Conservation (phyloP, 768 basidiomycete genomes). For the Suillus discolor region DNA sequence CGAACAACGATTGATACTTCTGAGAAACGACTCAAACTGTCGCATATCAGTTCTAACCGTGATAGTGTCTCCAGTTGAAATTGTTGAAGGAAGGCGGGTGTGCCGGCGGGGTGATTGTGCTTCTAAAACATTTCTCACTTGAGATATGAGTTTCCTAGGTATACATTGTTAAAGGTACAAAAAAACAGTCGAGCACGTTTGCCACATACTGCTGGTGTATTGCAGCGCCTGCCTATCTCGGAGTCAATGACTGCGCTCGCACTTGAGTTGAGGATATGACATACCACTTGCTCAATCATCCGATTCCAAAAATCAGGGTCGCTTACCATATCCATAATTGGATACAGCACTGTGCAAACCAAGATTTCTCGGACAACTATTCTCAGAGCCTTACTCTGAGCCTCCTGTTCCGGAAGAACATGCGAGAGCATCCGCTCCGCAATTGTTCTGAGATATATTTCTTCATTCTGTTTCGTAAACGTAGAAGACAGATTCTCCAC, state of each 20-base stretch:
- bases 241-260: not conserved
- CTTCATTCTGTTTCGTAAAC: slow-evolving; percentile 88
- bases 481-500: slow-evolving; percentile 87
- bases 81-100: slow-evolving; percentile 41
- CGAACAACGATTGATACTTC: slow-evolving; percentile 79
- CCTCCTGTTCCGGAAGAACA: slow-evolving; percentile 77
- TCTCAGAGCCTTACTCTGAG: slow-evolving; percentile 65
- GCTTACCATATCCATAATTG: slow-evolving; percentile 88
- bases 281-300: slow-evolving; percentile 87
- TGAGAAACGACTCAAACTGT: slow-evolving; percentile 90
- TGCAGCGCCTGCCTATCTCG: slow-evolving; percentile 58
- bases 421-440: slow-evolving; percentile 72
- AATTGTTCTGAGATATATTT: slow-evolving; percentile 75
- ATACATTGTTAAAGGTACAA: slow-evolving; percentile 9
- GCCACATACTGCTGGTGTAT: slow-evolving; percentile 63
- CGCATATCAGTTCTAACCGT: slow-evolving; percentile 79
- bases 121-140: slow-evolving; percentile 83
- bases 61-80: slow-evolving; percentile 64
- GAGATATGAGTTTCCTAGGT: slow-evolving; percentile 77
- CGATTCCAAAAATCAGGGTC: slow-evolving; percentile 99
- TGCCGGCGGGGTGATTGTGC: slow-evolving; percentile 68
- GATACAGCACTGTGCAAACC: slow-evolving; percentile 80
- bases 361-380: slow-evolving; percentile 82
- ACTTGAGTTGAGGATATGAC: slow-evolving; percentile 29
- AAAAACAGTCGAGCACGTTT: not conserved